phyloP scores from a whole-genome alignment of 1,139 yeast genomes.

The Yamadazyma kanchanaburiensis region DNA sequence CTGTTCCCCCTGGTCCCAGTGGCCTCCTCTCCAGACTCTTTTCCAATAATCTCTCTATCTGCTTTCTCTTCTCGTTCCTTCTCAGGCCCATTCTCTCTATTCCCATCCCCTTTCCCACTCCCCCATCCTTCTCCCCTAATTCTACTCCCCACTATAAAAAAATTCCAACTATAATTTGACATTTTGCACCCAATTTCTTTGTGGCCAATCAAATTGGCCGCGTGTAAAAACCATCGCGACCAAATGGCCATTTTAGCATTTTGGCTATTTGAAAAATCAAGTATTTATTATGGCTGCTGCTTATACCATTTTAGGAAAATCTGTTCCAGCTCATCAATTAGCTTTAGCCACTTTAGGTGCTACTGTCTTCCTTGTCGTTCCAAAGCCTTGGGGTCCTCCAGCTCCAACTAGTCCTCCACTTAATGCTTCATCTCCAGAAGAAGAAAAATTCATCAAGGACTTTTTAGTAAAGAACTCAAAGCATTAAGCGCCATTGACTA shows the following conservation, averaged over 20 bases:
- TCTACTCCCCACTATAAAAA: too few relatives aligned
- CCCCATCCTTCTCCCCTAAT: too few relatives aligned
- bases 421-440: conserved; percentile 80
- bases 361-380: conserved; percentile 54
- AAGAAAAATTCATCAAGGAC: conserved; percentile 67
- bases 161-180: too few relatives aligned
- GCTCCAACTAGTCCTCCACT: conserved; percentile 64
- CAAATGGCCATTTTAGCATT: conserved; percentile 1
- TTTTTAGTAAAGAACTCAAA: conserved; percentile 42
- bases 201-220: conserved; percentile 4
- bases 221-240: conserved; percentile 2
- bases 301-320: conserved; percentile 72
- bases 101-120: too few relatives aligned
- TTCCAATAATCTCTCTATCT: too few relatives aligned
- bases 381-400: conserved; percentile 70
- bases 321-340: conserved; percentile 71
- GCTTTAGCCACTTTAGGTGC: conserved; percentile 68
- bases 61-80: too few relatives aligned
- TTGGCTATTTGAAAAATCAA: not conserved
- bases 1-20: too few relatives aligned
- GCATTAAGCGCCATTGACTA: too few relatives aligned
- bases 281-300: conserved; percentile 63
- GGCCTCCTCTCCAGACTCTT: too few relatives aligned
- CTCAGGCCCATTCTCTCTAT: too few relatives aligned
- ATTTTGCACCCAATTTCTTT: too few relatives aligned